phyloP scores from a whole-genome alignment of 352 stramenopile genomes.

The Aphanomyces euteiches region DNA sequence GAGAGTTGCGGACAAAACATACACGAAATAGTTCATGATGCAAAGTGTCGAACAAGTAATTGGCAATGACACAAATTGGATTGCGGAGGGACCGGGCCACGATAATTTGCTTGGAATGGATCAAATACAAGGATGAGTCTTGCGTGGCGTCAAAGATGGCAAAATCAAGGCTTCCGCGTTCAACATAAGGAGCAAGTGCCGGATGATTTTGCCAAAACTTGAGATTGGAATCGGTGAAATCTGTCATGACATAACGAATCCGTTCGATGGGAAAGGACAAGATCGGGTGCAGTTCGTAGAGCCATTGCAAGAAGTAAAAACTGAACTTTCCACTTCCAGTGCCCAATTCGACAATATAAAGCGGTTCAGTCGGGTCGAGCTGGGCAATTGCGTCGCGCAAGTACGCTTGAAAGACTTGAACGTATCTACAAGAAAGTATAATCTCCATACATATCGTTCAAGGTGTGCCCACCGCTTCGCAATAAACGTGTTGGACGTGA shows the following conservation, averaged over 20 bases:
- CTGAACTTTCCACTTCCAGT: slow-evolving; percentile 92
- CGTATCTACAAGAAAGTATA: slow-evolving; percentile 19
- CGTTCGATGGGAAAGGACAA: slow-evolving; percentile 86
- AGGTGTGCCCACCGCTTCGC: slow-evolving; percentile 66
- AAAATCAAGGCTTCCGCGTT: slow-evolving; percentile 86
- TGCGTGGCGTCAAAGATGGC: slow-evolving; percentile 92
- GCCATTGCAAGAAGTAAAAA: slow-evolving; percentile 92
- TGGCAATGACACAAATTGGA: slow-evolving; percentile 88
- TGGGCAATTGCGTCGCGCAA: slow-evolving; percentile 53
- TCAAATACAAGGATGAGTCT: slow-evolving; percentile 75
- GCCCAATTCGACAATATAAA: slow-evolving; percentile 94
- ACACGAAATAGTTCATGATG: slow-evolving; percentile 82
- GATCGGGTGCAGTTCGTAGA: slow-evolving; percentile 55
- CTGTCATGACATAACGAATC: slow-evolving; percentile 94
- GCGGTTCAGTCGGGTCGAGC: slow-evolving; percentile 70
- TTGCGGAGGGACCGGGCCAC: slow-evolving; percentile 63
- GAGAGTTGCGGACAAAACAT: neutral
- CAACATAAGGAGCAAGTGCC: slow-evolving; percentile 77
- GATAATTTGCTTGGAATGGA: slow-evolving; percentile 52
- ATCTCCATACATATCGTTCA: no score
- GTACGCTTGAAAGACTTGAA: slow-evolving; percentile 52
- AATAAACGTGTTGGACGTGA: slow-evolving; percentile 95
- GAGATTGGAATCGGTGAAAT: slow-evolving; percentile 91
- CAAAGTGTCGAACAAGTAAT: slow-evolving; percentile 95
- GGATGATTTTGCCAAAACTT: slow-evolving; percentile 92